Evolutionary conservation across 495 filamentous ascomycete genomes (phyloP).

Genomic region (Hypomontagnella submonticulosa): DNA sequence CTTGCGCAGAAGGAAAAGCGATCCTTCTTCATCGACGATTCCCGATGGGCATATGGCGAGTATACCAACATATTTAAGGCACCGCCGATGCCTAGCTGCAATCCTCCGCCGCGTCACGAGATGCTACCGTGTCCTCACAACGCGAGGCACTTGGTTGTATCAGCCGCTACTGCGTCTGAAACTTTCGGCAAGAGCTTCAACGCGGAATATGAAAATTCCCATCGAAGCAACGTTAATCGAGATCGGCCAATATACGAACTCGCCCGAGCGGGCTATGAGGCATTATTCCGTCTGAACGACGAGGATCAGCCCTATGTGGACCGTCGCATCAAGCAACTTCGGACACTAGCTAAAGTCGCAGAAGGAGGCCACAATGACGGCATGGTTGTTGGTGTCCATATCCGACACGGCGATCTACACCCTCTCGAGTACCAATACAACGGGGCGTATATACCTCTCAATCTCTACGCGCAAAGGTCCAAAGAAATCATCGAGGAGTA

Average conservation of each 20-base stretch:
- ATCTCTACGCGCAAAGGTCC: conserved; percentile 64
- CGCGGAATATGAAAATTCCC: conserved; percentile 59
- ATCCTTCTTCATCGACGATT: conserved; percentile 80
- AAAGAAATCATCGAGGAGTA: conserved; percentile 55
- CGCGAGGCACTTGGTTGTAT: conserved; percentile 74
- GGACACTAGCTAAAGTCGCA: conserved; percentile 53
- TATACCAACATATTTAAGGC: conserved; percentile 74
- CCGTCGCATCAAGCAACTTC: conserved; percentile 60
- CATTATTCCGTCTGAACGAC: conserved; percentile 68
- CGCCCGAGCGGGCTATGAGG: conserved; percentile 70
- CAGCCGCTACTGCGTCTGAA: conserved; percentile 66
- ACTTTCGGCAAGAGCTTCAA: conserved; percentile 68
- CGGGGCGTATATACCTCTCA: conserved; percentile 74
- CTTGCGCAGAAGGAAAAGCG: conserved; percentile 74
- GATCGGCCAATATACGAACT: conserved; percentile 69
- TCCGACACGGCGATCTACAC: conserved; percentile 77
- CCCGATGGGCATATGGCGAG: conserved; percentile 78
- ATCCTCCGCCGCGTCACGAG: conserved; percentile 68
- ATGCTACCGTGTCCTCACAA: conserved; percentile 77
- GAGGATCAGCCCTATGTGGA: conserved; percentile 68
- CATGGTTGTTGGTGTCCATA: conserved; percentile 71
- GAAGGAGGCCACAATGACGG: conserved; percentile 54
- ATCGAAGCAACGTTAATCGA: conserved; percentile 58
- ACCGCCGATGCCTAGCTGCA: conserved; percentile 66
- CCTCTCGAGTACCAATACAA: conserved; percentile 73